A percentile compares a stretch with the other conserved stretches of the same genome.
These are phyloP conservation scores for Hypoxylon lienhwacheense DNA, from an alignment of 495 filamentous ascomycete species.

Conservation along the genomic window DNA sequence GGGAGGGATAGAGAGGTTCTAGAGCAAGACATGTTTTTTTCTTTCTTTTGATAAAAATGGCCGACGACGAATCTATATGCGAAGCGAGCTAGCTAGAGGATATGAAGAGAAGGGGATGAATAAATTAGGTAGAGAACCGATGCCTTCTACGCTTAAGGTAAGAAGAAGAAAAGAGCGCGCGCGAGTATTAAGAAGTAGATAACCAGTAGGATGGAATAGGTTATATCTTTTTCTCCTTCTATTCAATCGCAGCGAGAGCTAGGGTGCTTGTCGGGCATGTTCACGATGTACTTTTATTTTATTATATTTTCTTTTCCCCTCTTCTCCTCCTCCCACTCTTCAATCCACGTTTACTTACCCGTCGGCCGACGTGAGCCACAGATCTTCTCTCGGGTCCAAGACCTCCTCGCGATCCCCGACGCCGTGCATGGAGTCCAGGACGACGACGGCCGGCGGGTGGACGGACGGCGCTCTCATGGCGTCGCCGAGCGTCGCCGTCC, in stretches of 20 bases:
- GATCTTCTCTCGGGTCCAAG: conserved; percentile 48
- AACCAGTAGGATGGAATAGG: neutral
- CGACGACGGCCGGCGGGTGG: conserved; percentile 43
- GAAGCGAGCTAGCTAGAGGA: too few species aligned
- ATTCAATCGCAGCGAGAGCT: too few species aligned
- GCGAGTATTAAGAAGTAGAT: neutral
- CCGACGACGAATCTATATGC: too few species aligned
- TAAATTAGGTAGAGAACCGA: neutral
- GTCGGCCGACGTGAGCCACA: conserved; percentile 50
- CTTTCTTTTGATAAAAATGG: too few species aligned
- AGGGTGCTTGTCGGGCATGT: too few species aligned
- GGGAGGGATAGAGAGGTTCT: neutral
- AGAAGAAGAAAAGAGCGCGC: neutral
- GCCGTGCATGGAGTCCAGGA: conserved; percentile 38
- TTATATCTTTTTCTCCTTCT: too few species aligned
- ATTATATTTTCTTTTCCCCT: too few species aligned
- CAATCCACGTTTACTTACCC: conserved; percentile 48
- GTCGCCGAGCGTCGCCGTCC: conserved; percentile 42
- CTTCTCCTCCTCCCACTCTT: too few species aligned
- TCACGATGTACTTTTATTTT: too few species aligned
- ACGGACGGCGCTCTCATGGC: conserved; percentile 47
- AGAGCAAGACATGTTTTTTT: too few species aligned
- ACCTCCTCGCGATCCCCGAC: conserved; percentile 22
- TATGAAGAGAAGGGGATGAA: too few species aligned
- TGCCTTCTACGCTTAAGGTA: neutral